These are phyloP conservation scores for Paecilomyces dactylethromorphus DNA, from an alignment of 2,329 filamentous ascomycete genomes.

Conservation along the genomic window DNA sequence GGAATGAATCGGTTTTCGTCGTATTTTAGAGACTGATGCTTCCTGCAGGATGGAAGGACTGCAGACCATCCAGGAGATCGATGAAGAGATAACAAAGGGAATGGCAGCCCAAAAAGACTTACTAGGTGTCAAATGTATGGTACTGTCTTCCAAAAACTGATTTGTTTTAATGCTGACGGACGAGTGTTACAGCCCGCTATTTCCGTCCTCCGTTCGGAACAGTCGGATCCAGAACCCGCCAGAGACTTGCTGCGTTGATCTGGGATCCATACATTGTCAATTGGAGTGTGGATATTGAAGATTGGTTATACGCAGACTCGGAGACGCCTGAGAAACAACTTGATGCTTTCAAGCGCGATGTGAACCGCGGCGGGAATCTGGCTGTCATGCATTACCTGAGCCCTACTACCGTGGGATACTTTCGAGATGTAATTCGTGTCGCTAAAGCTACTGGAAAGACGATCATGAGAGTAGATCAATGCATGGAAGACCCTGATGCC, in stretches of 20 bases:
- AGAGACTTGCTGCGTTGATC: slow-evolving; percentile 50
- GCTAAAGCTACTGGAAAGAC: slow-evolving; percentile 59
- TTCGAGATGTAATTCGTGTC: slow-evolving; percentile 58
- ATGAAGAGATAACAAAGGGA: slow-evolving; percentile 29
- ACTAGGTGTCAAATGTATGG: slow-evolving; percentile 28
- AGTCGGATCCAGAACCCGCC: slow-evolving; percentile 60
- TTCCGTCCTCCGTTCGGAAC: slow-evolving; percentile 66
- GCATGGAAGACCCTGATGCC: slow-evolving; percentile 56
- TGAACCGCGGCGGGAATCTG: slow-evolving; percentile 56
- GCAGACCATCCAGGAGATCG: slow-evolving; percentile 23
- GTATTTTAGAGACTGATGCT: not conserved
- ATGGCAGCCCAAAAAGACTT: slow-evolving; percentile 22
- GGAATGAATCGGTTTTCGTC: not conserved
- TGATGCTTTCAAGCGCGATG: slow-evolving; percentile 57
- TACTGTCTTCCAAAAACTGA: slow-evolving; percentile 26
- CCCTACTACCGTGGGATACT: slow-evolving; percentile 56
- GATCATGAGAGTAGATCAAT: slow-evolving; percentile 62
- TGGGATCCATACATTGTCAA: slow-evolving; percentile 55
- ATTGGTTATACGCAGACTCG: slow-evolving; percentile 61
- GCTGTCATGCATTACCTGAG: slow-evolving; percentile 66
- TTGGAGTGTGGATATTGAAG: slow-evolving; percentile 66
- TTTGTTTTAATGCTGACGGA: slow-evolving; percentile 17
- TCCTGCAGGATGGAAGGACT: slow-evolving; percentile 30
- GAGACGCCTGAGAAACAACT: slow-evolving; percentile 60
- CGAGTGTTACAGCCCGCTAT: slow-evolving; percentile 40